These are phyloP conservation scores for Laetiporus sulphureus DNA, from an alignment of 1,284 basidiomycete genomes.

Conservation along the genomic window DNA sequence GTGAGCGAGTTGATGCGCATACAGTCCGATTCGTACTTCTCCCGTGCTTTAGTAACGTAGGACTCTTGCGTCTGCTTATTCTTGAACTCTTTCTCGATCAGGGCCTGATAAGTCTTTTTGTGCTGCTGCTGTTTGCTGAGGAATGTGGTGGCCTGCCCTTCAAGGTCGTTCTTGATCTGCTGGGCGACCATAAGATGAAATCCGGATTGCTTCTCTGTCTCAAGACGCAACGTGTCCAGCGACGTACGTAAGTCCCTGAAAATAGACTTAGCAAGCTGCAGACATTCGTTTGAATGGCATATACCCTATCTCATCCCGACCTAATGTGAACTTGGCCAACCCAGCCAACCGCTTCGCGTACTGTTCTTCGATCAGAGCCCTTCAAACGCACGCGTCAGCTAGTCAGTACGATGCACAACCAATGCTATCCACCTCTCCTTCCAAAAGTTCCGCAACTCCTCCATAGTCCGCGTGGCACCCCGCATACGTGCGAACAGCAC, in stretches of 20 bases:
- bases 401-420: too few relatives aligned
- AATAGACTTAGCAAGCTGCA: neutral
- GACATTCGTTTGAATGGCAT: conserved; percentile 22
- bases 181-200: conserved; percentile 66
- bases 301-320: conserved; percentile 89
- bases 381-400: too few relatives aligned
- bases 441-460: conserved; percentile 84
- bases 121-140: conserved; percentile 63
- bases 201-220: conserved; percentile 80
- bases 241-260: conserved; percentile 72
- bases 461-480: conserved; percentile 79
- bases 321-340: conserved; percentile 73
- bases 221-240: conserved; percentile 71
- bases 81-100: conserved; percentile 86
- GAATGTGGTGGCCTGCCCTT: conserved; percentile 62
- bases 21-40: conserved; percentile 94
- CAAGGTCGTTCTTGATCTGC: conserved; percentile 76
- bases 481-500: conserved; percentile 86
- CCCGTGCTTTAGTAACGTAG: conserved; percentile 82
- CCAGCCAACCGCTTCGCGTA: conserved; percentile 86
- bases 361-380: conserved; percentile 88
- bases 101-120: conserved; percentile 66
- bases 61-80: conserved; percentile 79
- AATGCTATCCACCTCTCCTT: conserved; percentile 81
- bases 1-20: conserved; percentile 94